Evolutionary conservation across 2,329 filamentous ascomycete genomes (phyloP).

Genomic region (Xylariales sp.): DNA sequence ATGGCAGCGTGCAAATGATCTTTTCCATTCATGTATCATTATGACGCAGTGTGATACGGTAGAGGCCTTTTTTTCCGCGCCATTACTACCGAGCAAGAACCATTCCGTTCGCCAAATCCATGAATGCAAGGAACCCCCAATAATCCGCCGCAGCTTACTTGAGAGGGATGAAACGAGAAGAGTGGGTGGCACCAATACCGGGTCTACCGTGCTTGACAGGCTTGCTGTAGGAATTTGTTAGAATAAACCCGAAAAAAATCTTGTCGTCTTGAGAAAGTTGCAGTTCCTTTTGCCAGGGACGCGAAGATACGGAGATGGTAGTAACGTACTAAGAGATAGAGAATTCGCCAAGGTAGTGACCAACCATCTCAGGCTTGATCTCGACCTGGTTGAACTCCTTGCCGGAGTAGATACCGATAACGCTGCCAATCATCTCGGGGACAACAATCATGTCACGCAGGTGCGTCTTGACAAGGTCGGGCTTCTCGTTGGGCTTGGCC

Average conservation of each 20-base stretch:
- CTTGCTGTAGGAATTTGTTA: no score
- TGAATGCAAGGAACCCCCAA: slow-evolving; percentile 54
- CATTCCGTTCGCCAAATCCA: slow-evolving; percentile 55
- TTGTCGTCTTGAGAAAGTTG: no score
- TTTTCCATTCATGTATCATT: slow-evolving; percentile 41
- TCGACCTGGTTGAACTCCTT: slow-evolving; percentile 99
- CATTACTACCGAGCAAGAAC: slow-evolving; percentile 44
- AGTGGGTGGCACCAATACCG: slow-evolving; percentile 99
- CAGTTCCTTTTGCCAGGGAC: slow-evolving; percentile 43
- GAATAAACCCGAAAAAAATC: no score
- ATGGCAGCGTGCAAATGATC: slow-evolving; percentile 22
- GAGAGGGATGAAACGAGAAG: slow-evolving; percentile 99
- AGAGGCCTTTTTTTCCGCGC: slow-evolving; percentile 25
- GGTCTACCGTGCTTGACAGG: slow-evolving; percentile 99
- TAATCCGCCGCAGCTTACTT: slow-evolving; percentile 75
- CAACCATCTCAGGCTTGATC: slow-evolving; percentile 99
- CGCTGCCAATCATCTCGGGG: slow-evolving; percentile 98
- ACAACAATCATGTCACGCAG: slow-evolving; percentile 99
- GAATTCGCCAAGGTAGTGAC: slow-evolving; percentile 99
- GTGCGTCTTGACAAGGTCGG: slow-evolving; percentile 98
- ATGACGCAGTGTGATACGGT: slow-evolving; percentile 39
- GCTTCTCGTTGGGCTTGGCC: slow-evolving; percentile 99
- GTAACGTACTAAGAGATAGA: slow-evolving; percentile 96
- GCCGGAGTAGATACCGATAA: slow-evolving; percentile 98
- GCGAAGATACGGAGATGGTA: background rate